Conservation (phyloP, 768 basidiomycete genomes). For the Leccinum barrowsii region DNA sequence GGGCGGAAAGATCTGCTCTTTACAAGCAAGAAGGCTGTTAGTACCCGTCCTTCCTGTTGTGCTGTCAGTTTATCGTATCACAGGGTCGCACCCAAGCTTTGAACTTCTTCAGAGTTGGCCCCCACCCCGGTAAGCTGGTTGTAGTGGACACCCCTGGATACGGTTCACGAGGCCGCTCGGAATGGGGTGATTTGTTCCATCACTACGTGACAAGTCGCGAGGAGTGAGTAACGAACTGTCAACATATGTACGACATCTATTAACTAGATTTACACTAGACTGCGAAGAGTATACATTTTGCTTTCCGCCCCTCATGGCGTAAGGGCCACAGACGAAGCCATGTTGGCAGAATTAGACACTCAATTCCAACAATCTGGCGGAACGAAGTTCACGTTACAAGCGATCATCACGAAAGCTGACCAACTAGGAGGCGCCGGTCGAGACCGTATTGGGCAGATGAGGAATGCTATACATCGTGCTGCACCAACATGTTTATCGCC, state of each 20-base stretch:
- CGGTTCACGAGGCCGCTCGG: slow-evolving; percentile 65
- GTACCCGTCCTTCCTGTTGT: slow-evolving; percentile 20
- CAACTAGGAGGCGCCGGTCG: slow-evolving; percentile 36
- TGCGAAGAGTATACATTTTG: slow-evolving; percentile 67
- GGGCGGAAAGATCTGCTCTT: slow-evolving; percentile 53
- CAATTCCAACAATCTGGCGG: slow-evolving; percentile 29
- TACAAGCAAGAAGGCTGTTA: slow-evolving; percentile 69
- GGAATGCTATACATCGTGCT: slow-evolving; percentile 47
- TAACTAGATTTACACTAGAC: slow-evolving; percentile 34
- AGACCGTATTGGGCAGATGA: slow-evolving; percentile 40
- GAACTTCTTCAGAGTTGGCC: slow-evolving; percentile 71
- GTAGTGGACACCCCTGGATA: slow-evolving; percentile 84
- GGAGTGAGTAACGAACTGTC: slow-evolving; percentile 43
- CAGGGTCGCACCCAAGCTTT: slow-evolving; percentile 72
- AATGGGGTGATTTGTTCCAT: slow-evolving; percentile 73
- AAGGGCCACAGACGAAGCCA: slow-evolving; percentile 51
- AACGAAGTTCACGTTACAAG: slow-evolving; percentile 59
- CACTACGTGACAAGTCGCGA: slow-evolving; percentile 57
- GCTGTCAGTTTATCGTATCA: not conserved
- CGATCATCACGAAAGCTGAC: slow-evolving; percentile 73
- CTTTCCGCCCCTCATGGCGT: slow-evolving; percentile 67
- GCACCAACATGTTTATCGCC: slow-evolving; percentile 64
- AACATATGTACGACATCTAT: not conserved
- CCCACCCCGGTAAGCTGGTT: slow-evolving; percentile 48
- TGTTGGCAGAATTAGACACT: slow-evolving; percentile 52